Evolutionary conservation across 176 grass and related monocot genomes (phyloP), one percentile per base, ranked within the genome.

Genomic region (Oryza rufipogon): DNA sequence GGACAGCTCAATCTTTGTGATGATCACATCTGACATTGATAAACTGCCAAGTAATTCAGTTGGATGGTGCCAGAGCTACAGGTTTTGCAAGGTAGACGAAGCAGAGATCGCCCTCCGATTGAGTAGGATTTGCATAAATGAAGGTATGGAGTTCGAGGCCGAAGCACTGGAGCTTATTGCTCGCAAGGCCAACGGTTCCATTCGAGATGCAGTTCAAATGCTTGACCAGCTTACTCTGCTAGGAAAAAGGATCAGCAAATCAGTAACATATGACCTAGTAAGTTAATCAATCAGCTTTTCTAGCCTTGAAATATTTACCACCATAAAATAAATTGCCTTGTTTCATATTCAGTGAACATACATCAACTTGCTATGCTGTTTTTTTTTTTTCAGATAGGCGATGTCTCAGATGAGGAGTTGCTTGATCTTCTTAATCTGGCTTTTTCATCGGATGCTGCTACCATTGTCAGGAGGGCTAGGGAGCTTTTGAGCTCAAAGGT

Each of bases 151-250:
- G 63, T 93, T 93, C 0, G 93, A 92, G 87, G 83, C 75, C 0
- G 93, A 94, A 17, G 96, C 91, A 39, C 67, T 98, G 64, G 79
- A 92, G 39, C 75, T 98, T 82, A 76, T 98, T 85, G 93, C 91
- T 22, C 85, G 60, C 32, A 93, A 95, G 89, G 87, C 92, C 61
- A 84, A 86, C 52, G 96, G 96, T 49, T 95, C 91, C 20, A 89
- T 98, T 87, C 85, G 89, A 20, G 89, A 95, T 87, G 93, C 96
- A 20, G 83, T 93, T 84, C 90, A 86, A 34, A 91, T 88, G 76
- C 89, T 98, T 76, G 96, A 98, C 70, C 96, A 98, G 68, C 83
- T 98, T 45, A 90, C 86, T 76, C 87, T 98, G n/a, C 80, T 95
- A 11, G 96, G 96, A 54, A 88, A 92, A 72, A 92, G 86, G 48